Evolutionary conservation across 345 rosid species (phyloP), one percentile per base, ranked within the genome.

Genomic region (Raphanus sativus): DNA sequence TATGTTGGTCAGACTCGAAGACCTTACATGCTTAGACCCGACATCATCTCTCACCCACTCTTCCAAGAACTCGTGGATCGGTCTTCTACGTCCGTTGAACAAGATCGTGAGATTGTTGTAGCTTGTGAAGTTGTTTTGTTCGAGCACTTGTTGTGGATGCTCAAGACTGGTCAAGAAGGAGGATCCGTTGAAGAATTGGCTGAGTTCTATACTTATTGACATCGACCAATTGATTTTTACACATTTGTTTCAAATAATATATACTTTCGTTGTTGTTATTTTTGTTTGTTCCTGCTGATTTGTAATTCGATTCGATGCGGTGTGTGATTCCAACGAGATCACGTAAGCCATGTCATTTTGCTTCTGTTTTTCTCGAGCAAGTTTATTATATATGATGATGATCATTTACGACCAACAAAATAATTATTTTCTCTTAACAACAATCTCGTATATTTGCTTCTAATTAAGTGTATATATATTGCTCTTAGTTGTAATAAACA

Each of bases 131-230:
- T 92, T 50, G 97, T 94, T 59, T 77, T 94, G 85, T 94, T 94
- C 61, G 97, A 92, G 75, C 98, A 94, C 72, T 83, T 94, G 88
- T 67, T 94, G 80, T 94, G 98, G 98, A 90, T 94, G 95, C 84
- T 94, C 38, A 85, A 90, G 79, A 84, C 77, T 62, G 75, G 75
- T 62, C 75, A 67, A 45, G 78, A 62, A 73, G 82, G 82, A 62
- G 82, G 82, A 36, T 79, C 82, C 25, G 66, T 79, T 40, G 78
- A 79, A 74, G 82, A 79, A 55, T 62, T 79, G 83, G 67, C 88
- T 75, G 91, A 90, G 25, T 85, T 97, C 84, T 90, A 85, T 78
- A 87, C 94, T 70, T 83, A 83, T 70, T 87, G 80, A 83, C 63
- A 61, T 36, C n/a, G 34, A 55, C 64, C 36, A 1, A 26, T 67